Base-by-base conservation (phyloP, 2,329 filamentous ascomycete genomes). In the Fulvia fulva region DNA sequence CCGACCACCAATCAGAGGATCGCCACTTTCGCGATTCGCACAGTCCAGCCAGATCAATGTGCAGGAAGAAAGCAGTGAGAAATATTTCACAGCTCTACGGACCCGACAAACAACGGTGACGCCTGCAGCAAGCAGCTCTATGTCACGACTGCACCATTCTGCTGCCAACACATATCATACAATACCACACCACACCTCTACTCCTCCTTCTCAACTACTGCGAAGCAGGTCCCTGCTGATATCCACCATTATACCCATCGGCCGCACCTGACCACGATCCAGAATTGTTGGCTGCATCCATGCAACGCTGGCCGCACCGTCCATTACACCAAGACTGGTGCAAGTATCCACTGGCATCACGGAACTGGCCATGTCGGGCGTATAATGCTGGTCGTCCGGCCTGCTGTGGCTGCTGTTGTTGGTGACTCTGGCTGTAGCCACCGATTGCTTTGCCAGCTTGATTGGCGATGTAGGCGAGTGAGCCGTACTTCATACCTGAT, bases 401-500 rank as follows among this genome's bases (percentile, higher is more conserved):
- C 46, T 46, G 55, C 44, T 30, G 49, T 23, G 23, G 51, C 28
- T 58, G 41, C 30, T 51, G 30, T 12, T 52, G 22, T 21, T 57
- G 55, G 14, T 45, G 55, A 16, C 32, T 21, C 44, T 47, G 37
- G 25, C 26, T 26, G 23, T 44, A 37, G 47, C 34, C 22, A 3
- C 14, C 21, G 28, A 41, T 25, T 3, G 25, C 30, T 43, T 53
- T 46, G 45, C 45, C 37, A 25, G 53, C 53, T 49, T 52, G 28
- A 37, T 59, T 46, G 41, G 57, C 53, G 46, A 59, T 32, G 41
- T 59, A 53, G 46, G 46, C 52, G 45, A 52, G 19, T 12, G 46
- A 45, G 52, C 57, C 57, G 37, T 52, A 59, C 26, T 59, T 59
- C 14, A 59, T 56, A 16, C 57, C 57, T 37, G 23, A n/a, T 23